Evolutionary conservation across 495 filamentous ascomycete genomes (phyloP), one percentile per base, ranked within the genome.

Genomic region (Durotheca rogersii): DNA sequence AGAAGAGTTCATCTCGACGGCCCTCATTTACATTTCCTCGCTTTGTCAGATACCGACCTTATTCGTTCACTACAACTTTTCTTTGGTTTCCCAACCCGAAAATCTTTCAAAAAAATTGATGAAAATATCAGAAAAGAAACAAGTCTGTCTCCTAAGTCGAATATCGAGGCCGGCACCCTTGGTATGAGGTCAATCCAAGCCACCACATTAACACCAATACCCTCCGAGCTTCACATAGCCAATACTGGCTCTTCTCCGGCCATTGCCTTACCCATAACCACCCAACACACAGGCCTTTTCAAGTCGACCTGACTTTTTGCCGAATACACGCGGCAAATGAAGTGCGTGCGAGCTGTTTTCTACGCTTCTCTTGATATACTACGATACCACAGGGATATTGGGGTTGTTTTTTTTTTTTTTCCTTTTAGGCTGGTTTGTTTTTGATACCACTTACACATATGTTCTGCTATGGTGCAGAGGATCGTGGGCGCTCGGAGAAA

Each of bases 31-130:
- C 29, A 58, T 68, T 65, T 56, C 56, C 51, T 67, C 56, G 2
- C 38, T 6, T 16, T 50, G 25, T 53, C 9, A 41, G 32, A 11
- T 10, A 65, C 64, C 58, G 56, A 65, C 62, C 62, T 37, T 19
- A 63, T 67, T 67, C 65, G 25, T 46, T 67, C 65, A 30, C 66
- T 67, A 53, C 35, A 7, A 47, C 23, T 66, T 64, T 67, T 55
- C 49, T 66, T 61, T 17, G 2, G 18, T 36, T 27, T 49, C 31
- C 15, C 30, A 49, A 21, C 9, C 6, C 34, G 25, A 50, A 31
- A 53, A 59, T 33, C 11, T 11, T 25, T 11, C 18, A 50, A 55
- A 57, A 63, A 56, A 47, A 56, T 27, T 4, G 11, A 21, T 44
- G 41, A 62, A 58, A 55, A 41, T 2, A 40, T 9, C 15, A 47